Evolutionary conservation across 2,329 filamentous ascomycete species (phyloP), one percentile per base, ranked within the genome.

Genomic region (Apiospora kogelbergensis): DNA sequence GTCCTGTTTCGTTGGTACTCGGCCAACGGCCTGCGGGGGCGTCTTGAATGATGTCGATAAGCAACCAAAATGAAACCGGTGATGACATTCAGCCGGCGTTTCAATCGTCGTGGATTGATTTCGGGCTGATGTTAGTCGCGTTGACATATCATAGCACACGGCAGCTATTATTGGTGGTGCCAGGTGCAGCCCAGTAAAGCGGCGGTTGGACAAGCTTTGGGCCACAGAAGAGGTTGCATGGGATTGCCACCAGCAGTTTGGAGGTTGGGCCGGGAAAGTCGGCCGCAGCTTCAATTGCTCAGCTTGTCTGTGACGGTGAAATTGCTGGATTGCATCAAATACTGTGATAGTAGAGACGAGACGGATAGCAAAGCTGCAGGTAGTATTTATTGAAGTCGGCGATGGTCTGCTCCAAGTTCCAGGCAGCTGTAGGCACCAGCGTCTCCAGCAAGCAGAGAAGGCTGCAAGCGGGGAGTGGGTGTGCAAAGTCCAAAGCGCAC

Each of bases 381-480:
- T n/a, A 22, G 53, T 45, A 60, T 60, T 60, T 60, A 60, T 60
- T 24, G 7, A 37, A 60, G 20, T 1, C 37, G 30, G 17, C 4
- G 17, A 37, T 13, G 17, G 9, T 37, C 17, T 30, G 53, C 53
- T 37, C 17, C 30, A 37, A 22, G 30, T 60, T 60, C 30, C 30
- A 60, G 53, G 53, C 53, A 60, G 30, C 53, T 37, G 53, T 60
- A 60, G 53, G 53, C 53, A 60, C 53, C 53, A 60, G 20, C 53
- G 17, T 17, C 26, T 15, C 40, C 40, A 42, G 40, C 40, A 42
- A 42, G 40, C 40, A 15, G 40, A 1, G 13, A 42, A 13, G 6
- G 11, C 2, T 11, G 40, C 4, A 10, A 40, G 37, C 13, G 37
- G 37, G 37, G n/a, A n/a, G n/a, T n/a, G n/a, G n/a, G n/a, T n/a